These are phyloP conservation scores for Lagerstroemia speciosa DNA, from an alignment of 345 rosid species.

Conservation along the genomic window DNA sequence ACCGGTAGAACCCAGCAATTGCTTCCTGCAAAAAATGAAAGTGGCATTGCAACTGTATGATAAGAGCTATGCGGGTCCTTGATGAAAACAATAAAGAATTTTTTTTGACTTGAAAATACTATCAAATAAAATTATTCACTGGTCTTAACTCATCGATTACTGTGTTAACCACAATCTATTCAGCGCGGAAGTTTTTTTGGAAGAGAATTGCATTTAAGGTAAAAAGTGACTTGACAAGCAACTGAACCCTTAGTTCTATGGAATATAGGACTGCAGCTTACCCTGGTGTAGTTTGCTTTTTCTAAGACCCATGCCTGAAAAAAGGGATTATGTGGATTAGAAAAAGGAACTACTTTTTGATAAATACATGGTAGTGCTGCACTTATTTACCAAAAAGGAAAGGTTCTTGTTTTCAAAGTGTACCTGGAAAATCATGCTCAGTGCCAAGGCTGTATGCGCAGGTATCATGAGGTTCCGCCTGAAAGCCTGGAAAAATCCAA, in stretches of 20 bases:
- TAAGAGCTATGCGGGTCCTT: background rate
- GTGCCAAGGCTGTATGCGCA: constrained; percentile 56
- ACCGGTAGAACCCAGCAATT: constrained; percentile 62
- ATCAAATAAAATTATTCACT: background rate
- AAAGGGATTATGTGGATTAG: background rate
- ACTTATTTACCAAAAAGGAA: constrained; percentile 4
- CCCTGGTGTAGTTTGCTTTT: constrained; percentile 75
- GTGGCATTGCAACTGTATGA: background rate
- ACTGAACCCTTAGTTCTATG: background rate
- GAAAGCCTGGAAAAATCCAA: constrained; percentile 51
- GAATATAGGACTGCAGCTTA: constrained; percentile 20
- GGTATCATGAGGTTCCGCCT: constrained; percentile 69
- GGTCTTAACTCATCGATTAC: background rate
- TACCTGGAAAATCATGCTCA: constrained; percentile 82
- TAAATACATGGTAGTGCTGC: background rate
- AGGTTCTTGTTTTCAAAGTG: constrained; percentile 9
- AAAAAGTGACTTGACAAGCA: background rate
- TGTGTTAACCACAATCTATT: background rate
- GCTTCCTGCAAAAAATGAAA: constrained; percentile 59
- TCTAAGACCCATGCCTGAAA: constrained; percentile 71
- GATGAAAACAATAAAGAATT: background rate
- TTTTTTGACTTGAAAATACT: background rate
- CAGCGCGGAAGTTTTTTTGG: background rate
- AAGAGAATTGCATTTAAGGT: background rate
- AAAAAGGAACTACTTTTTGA: background rate